phyloP scores from a whole-genome alignment of 371 early-diverging fungal genomes.

The Vittaforma corneae region DNA sequence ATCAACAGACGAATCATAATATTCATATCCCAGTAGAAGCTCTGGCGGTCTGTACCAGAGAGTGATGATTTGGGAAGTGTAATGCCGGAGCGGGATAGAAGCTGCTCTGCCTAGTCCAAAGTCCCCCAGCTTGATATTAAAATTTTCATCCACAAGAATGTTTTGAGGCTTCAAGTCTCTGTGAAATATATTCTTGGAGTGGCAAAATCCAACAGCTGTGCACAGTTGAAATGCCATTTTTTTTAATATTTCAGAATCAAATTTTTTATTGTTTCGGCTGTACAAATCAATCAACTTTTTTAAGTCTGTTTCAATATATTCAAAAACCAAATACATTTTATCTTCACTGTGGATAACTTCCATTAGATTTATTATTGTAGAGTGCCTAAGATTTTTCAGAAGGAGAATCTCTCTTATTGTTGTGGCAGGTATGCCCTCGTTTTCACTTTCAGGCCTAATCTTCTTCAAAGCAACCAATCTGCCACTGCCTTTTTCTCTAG shows the following conservation, averaged over 20 bases:
- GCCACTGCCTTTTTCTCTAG: constrained; percentile 69
- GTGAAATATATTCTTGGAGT: constrained; percentile 88
- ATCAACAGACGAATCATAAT: constrained; percentile 63
- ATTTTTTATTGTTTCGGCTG: constrained; percentile 56
- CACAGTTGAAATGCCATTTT: constrained; percentile 72
- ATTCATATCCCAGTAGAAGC: constrained; percentile 51
- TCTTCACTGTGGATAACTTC: constrained; percentile 93
- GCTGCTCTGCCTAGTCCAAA: constrained; percentile 56
- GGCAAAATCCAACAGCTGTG: constrained; percentile 91
- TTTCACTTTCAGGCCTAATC: constrained; percentile 81
- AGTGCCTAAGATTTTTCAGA: constrained; percentile 79
- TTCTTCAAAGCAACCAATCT: constrained; percentile 92
- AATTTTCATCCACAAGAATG: constrained; percentile 56
- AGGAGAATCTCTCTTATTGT: constrained; percentile 86
- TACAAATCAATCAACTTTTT: constrained; percentile 74
- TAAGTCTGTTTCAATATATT: constrained; percentile 92
- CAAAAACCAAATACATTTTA: constrained; percentile 89
- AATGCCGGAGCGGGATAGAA: constrained; percentile 51
- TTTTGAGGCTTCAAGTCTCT: constrained; percentile 72
- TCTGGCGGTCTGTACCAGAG: constrained; percentile 59
- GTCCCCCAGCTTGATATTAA: constrained; percentile 57
- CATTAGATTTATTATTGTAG: constrained; percentile 74
- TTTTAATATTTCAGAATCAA: constrained; percentile 19
- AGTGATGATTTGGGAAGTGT: constrained; percentile 56
- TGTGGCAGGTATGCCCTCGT: constrained; percentile 86